Evolutionary conservation across 2,329 filamentous ascomycete species (phyloP).

Genomic region (Fusarium keratoplasticum): DNA sequence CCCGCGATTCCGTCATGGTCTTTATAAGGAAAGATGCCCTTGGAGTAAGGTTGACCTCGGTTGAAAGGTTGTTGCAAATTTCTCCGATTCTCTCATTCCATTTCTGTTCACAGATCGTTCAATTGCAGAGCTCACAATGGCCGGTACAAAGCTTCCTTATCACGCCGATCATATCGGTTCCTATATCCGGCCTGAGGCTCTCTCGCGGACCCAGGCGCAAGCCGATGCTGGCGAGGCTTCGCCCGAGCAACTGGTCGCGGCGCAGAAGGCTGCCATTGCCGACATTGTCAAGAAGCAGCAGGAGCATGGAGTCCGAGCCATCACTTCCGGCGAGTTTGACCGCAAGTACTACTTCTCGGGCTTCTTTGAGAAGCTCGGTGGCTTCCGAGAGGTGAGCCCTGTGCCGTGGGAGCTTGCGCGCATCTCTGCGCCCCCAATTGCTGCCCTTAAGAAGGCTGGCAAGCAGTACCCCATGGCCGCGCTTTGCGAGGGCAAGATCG

Average conservation of each 20-base stretch:
- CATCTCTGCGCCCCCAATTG: conserved; percentile 53
- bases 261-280: conserved; percentile 72
- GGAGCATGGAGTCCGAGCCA: conserved; percentile 69
- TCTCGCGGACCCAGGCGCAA: conserved; percentile 64
- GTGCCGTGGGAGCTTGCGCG: conserved; percentile 54
- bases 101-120: background rate
- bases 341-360: conserved; percentile 62
- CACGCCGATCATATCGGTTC: conserved; percentile 80
- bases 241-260: conserved; percentile 58
- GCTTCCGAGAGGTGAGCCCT: conserved; percentile 53
- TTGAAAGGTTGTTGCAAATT: conserved; percentile 3
- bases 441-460: conserved; percentile 52
- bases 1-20: background rate
- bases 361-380: conserved; percentile 60
- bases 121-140: conserved; percentile 33
- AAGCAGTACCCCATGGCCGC: conserved; percentile 54
- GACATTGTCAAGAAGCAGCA: conserved; percentile 74
- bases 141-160: conserved; percentile 62
- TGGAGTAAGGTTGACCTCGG: conserved; percentile 2
- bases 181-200: conserved; percentile 72
- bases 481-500: conserved; percentile 57
- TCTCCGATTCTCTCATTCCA: background rate
- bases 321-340: conserved; percentile 78
- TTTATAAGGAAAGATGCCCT: conserved; percentile 29
- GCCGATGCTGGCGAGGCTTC: conserved; percentile 61